Base-by-base conservation (phyloP, 495 filamentous ascomycete genomes). In the Aspergillus wentii region DNA sequence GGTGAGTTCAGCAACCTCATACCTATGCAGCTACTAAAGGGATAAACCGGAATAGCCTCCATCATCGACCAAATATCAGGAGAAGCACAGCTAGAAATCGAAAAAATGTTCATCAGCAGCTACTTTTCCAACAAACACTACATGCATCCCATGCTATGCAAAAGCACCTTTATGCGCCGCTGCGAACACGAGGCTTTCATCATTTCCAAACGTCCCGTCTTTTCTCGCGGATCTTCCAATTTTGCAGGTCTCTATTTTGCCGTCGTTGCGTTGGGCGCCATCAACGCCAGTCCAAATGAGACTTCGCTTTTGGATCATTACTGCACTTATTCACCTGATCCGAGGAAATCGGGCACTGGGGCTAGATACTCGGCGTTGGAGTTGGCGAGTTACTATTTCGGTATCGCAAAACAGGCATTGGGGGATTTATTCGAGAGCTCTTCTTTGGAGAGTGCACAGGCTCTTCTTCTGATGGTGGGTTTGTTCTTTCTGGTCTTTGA, bases 121-220 rank as follows among this genome's bases (percentile, higher is more conserved):
- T 56, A 51, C 33, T 56, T 56, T 29, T 41, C 48, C 10, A 56
- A 56, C 33, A 51, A 56, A 22, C 48, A 56, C 21, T 52, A 51
- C 37, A 49, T 56, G 17, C 52, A 56, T 26, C 52, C 48, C 11
- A 38, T 56, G 19, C 45, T 56, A 17, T 45, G 29, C 21, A 56
- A 56, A 34, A 28, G 13, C 26, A 11, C 33, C 8, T 56, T 56
- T 26, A 51, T 56, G 48, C 41, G 38, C 28, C 44, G 44, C 16
- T 56, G 48, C 28, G 52, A 56, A 27, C 16, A 27, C 11, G 48
- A 56, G 33, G 48, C 42, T 25, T 56, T 50, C 28, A 14, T 38
- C n/a, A 5, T 28, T 5, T 32, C 48, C 9, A 37, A 36, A 26
- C 42, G 44, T 18, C 10, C 34, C 6, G 16, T 19, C 3, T 45